Evolutionary conservation across 106 monocot genomes (phyloP), one percentile per base, ranked within the genome.

Genomic region (Platanthera guangdongensis): DNA sequence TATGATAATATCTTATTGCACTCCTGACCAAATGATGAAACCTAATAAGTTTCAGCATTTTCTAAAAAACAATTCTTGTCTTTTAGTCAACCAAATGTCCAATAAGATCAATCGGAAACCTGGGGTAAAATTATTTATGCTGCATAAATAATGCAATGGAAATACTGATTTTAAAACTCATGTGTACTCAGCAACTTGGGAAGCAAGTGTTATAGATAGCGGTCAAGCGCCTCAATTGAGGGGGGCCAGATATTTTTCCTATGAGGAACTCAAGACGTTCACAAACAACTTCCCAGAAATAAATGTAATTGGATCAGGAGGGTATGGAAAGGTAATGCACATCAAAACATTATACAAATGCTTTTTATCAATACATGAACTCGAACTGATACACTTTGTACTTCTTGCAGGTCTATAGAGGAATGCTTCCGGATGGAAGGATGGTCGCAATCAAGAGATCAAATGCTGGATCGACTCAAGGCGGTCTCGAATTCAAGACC

Each of bases 161-260:
- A 60, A 60, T 39, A 60, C 21, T 19, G 21, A 60, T 19, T 60
- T 60, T 8, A 18, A 18, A 65, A 65, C 9, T 65, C 18, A 50
- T 57, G 19, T 1, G 46, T 86, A 51, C 70, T 51, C 80, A 92
- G 92, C 88, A 74, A 86, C 84, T 53, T 92, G 92, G 92, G 57
- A 71, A 59, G 62, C 77, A 47, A 81, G 80, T 67, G 68, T 71
- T 47, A 77, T 74, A 71, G 88, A 83, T 28, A 81, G 77, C 46
- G 86, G 81, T 28, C 84, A 82, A 9, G 88, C 86, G 48, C 92
- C 92, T 67, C 86, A 89, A 54, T 71, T 86, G 80, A 92, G 89
- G 62, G 88, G 88, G 78, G 84, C 88, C 72, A 81, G 84, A 81
- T 89, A 80, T 78, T 92, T 89, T 81, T 88, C 92, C 15, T 87